phyloP scores from a whole-genome alignment of 305 asterid genomes.

The Petunia hybrid region DNA sequence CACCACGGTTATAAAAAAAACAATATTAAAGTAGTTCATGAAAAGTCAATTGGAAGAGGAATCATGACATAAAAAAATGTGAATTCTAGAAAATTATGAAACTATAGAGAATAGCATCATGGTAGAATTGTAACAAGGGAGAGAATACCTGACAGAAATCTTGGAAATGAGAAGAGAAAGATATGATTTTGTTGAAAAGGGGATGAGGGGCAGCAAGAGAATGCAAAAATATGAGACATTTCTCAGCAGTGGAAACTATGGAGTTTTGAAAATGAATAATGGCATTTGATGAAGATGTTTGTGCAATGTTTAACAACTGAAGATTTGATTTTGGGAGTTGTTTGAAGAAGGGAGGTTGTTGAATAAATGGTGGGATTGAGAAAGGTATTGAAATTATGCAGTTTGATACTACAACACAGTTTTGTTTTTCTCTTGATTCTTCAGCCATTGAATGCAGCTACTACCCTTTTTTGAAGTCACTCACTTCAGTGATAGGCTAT shows the following conservation, averaged over 20 bases:
- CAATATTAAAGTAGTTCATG: not conserved
- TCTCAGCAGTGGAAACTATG: constrained; percentile 47
- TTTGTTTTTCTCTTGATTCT: constrained; percentile 7
- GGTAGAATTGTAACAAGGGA: not conserved
- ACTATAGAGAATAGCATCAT: no score
- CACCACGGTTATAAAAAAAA: no score
- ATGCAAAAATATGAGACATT: constrained; percentile 45
- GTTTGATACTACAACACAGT: constrained; percentile 26
- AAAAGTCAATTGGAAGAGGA: not conserved
- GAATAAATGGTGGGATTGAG: constrained; percentile 48
- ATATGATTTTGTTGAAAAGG: constrained; percentile 50
- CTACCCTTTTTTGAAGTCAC: not conserved
- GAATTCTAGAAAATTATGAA: not conserved
- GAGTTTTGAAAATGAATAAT: constrained; percentile 53
- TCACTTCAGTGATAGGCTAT: not conserved
- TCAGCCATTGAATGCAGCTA: constrained; percentile 6
- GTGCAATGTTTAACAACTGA: constrained; percentile 39
- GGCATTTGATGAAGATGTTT: constrained; percentile 45
- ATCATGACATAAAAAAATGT: not conserved
- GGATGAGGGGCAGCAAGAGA: constrained; percentile 50
- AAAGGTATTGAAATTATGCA: constrained; percentile 46
- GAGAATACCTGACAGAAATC: constrained; percentile 52
- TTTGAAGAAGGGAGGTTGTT: constrained; percentile 51
- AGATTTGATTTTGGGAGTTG: constrained; percentile 49
- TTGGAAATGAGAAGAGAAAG: constrained; percentile 56